Percentiles rank a stretch among this genome's conserved stretches.
Evolutionary conservation across 495 filamentous ascomycete species (phyloP).

Genomic region (Xylaria longipes): DNA sequence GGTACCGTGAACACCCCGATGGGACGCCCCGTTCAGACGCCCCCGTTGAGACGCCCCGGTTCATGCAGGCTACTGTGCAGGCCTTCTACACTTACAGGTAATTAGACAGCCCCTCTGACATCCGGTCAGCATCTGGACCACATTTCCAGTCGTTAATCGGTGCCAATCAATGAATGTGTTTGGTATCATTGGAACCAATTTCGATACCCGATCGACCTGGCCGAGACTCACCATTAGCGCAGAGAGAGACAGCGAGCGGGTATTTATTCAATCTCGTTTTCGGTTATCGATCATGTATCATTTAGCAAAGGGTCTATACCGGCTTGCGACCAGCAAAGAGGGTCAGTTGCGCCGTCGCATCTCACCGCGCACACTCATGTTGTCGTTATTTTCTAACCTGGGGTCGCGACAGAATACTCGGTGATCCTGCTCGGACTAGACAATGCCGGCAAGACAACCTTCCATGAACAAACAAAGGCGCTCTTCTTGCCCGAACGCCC

Average conservation of each 20-base stretch:
- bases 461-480: constrained; percentile 93
- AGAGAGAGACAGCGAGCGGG: background rate
- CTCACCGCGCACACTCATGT: background rate
- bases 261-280: background rate
- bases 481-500: constrained; percentile 74
- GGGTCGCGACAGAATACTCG: constrained; percentile 78
- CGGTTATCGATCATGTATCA: constrained; percentile 78
- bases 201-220: constrained; percentile 2
- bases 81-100: background rate
- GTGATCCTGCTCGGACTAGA: constrained; percentile 96
- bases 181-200: background rate
- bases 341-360: constrained; percentile 54
- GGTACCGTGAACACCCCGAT: background rate
- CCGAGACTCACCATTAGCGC: background rate
- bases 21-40: no score
- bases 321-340: constrained; percentile 94
- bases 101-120: background rate
- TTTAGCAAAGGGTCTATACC: constrained; percentile 91
- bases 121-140: background rate
- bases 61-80: background rate
- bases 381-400: constrained; percentile 15
- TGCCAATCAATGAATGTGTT: constrained; percentile 2
- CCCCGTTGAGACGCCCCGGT: background rate
- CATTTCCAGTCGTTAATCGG: background rate
- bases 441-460: constrained; percentile 97